Percentiles rank a stretch among this genome's conserved stretches.
phyloP scores from a whole-genome alignment of 1,139 yeast species.

The Geotrichum australiense region DNA sequence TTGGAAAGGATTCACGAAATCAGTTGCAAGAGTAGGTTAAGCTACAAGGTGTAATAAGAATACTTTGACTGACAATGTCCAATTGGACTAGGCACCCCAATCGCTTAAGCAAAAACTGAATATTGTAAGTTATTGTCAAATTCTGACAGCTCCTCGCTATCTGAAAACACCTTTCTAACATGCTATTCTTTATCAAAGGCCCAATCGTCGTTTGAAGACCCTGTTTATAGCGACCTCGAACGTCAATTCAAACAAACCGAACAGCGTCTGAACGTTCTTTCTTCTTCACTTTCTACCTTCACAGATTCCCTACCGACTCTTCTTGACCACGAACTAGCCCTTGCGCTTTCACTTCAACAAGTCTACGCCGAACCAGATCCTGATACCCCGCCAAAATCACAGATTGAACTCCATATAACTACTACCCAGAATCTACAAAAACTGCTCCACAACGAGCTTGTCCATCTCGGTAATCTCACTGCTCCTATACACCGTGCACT shows the following conservation, averaged over 20 bases:
- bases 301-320: constrained; percentile 86
- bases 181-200: constrained; percentile 46
- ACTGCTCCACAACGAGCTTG: background rate
- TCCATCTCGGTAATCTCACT: constrained; percentile 40
- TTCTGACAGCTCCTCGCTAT: background rate
- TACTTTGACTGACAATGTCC: background rate
- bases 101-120: constrained; percentile 37
- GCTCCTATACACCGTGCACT: constrained; percentile 87
- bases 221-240: constrained; percentile 92
- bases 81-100: constrained; percentile 45
- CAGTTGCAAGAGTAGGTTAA: constrained; percentile 58
- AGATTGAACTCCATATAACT: background rate
- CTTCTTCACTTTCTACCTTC: constrained; percentile 84
- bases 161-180: no score
- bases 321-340: constrained; percentile 87
- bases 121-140: constrained; percentile 26
- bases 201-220: constrained; percentile 60
- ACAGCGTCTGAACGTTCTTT: constrained; percentile 77
- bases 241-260: constrained; percentile 91
- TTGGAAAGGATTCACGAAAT: constrained; percentile 87
- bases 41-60: no score
- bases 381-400: constrained; percentile 55
- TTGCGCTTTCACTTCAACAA: constrained; percentile 89
- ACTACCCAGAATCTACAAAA: background rate
- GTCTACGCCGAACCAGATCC: constrained; percentile 84